These are phyloP conservation scores for Lasiosphaeriaceae sp. DNA, from an alignment of 495 filamentous ascomycete species.

Conservation along the genomic window DNA sequence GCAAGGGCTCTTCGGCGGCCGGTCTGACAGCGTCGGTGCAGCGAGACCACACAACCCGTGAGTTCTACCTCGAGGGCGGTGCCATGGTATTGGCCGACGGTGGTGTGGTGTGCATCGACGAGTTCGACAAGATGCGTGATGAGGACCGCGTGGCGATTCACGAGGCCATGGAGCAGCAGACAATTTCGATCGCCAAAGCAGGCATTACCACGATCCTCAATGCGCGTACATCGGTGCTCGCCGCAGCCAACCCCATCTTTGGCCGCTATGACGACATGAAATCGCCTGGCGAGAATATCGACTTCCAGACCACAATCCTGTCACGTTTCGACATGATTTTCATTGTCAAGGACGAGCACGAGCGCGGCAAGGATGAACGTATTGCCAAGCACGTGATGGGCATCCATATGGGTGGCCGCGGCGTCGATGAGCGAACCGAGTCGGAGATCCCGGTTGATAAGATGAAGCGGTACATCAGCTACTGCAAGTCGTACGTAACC, in stretches of 20 bases:
- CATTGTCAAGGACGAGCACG: conserved; percentile 95
- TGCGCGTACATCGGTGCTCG: conserved; percentile 89
- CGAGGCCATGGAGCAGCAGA: conserved; percentile 99
- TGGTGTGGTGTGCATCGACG: conserved; percentile 98
- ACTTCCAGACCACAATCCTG: conserved; percentile 98
- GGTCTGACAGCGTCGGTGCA: conserved; percentile 98
- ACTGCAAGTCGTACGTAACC: conserved; percentile 80
- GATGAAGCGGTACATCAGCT: conserved; percentile 97
- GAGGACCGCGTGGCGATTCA: conserved; percentile 98
- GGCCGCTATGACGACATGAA: conserved; percentile 98
- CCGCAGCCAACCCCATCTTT: conserved; percentile 96
- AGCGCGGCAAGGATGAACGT: conserved; percentile 80
- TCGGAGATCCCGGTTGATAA: conserved; percentile 89
- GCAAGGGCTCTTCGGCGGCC: conserved; percentile 96
- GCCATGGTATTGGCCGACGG: conserved; percentile 99
- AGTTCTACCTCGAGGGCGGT: conserved; percentile 98
- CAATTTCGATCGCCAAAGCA: conserved; percentile 98
- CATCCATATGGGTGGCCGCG: conserved; percentile 90
- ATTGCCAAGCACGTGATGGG: conserved; percentile 98
- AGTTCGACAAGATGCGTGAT: conserved; percentile 99
- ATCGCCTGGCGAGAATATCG: conserved; percentile 96
- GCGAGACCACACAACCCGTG: conserved; percentile 82
- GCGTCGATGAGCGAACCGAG: conserved; percentile 76
- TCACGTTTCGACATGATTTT: conserved; percentile 99
- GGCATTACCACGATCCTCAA: conserved; percentile 99